These are phyloP conservation scores for Beauveria sp. DNA, from an alignment of 2,329 filamentous ascomycete genomes.

Conservation along the genomic window DNA sequence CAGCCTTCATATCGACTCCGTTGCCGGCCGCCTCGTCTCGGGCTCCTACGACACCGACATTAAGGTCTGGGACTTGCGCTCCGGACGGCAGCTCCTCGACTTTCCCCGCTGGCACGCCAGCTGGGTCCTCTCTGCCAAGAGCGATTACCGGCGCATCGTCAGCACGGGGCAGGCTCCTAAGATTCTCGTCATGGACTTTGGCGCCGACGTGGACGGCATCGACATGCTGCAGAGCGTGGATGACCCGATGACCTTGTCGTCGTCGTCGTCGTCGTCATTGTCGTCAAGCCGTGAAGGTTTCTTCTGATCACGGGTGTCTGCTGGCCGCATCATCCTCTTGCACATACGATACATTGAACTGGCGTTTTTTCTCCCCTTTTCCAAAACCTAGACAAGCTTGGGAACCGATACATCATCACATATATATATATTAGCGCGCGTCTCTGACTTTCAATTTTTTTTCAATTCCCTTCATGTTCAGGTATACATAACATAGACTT, in stretches of 20 bases:
- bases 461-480: not conserved
- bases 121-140: slow-evolving; percentile 95
- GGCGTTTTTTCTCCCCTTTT: not conserved
- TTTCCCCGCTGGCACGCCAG: slow-evolving; percentile 94
- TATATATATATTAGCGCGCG: not conserved
- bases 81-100: slow-evolving; percentile 68
- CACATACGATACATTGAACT: not conserved
- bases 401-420: not conserved
- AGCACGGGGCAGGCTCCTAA: slow-evolving; percentile 92
- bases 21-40: slow-evolving; percentile 78
- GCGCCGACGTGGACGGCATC: slow-evolving; percentile 49
- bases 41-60: slow-evolving; percentile 94
- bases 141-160: slow-evolving; percentile 88
- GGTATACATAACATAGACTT: not conserved
- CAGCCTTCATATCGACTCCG: slow-evolving; percentile 81
- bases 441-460: not conserved
- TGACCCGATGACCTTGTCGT: too few species aligned
- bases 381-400: not conserved
- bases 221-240: slow-evolving; percentile 45
- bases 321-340: not conserved
- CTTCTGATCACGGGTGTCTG: not conserved
- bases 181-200: slow-evolving; percentile 92
- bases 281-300: not conserved
- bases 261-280: not conserved
- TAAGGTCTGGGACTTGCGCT: slow-evolving; percentile 84